Conservation (phyloP, 495 filamentous ascomycete species). For the Penicillium cosmopolitanum region DNA sequence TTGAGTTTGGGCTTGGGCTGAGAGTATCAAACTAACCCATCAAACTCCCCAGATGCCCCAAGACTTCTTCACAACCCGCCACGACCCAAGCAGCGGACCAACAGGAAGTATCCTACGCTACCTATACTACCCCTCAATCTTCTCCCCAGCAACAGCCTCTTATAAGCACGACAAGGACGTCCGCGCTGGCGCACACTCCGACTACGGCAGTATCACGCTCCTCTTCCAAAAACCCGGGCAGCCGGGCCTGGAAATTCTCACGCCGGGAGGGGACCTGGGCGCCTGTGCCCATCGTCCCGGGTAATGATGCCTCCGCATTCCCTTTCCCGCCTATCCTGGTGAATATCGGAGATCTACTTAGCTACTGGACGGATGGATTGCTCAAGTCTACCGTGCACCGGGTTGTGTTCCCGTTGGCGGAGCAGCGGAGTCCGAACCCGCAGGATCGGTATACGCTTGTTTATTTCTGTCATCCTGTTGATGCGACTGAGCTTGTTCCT, state of each 20-base stretch:
- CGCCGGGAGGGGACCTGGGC: slow-evolving; percentile 50
- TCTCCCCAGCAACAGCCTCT: slow-evolving; percentile 36
- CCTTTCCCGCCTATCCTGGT: slow-evolving; percentile 78
- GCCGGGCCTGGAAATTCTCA: slow-evolving; percentile 84
- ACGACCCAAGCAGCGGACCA: slow-evolving; percentile 59
- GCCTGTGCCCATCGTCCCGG: slow-evolving; percentile 49
- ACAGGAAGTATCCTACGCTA: slow-evolving; percentile 81
- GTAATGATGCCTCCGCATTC: slow-evolving; percentile 40
- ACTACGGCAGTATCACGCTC: slow-evolving; percentile 69
- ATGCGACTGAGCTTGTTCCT: slow-evolving; percentile 67
- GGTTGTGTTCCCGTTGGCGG: slow-evolving; percentile 71
- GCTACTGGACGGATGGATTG: slow-evolving; percentile 88
- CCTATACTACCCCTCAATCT: slow-evolving; percentile 73
- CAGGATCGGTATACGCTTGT: slow-evolving; percentile 86
- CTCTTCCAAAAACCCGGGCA: slow-evolving; percentile 81
- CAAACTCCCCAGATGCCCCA: slow-evolving; percentile 40
- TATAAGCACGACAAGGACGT: slow-evolving; percentile 59
- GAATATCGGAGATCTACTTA: slow-evolving; percentile 90
- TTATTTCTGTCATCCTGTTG: slow-evolving; percentile 88
- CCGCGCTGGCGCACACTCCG: slow-evolving; percentile 69
- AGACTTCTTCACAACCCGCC: slow-evolving; percentile 76
- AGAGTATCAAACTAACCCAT: slow-evolving; percentile 14
- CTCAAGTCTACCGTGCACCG: slow-evolving; percentile 86
- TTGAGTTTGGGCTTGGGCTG: no score
- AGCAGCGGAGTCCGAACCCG: slow-evolving; percentile 43